phyloP scores from a whole-genome alignment of 2,329 filamentous ascomycete species.

The Helotiales sp. region DNA sequence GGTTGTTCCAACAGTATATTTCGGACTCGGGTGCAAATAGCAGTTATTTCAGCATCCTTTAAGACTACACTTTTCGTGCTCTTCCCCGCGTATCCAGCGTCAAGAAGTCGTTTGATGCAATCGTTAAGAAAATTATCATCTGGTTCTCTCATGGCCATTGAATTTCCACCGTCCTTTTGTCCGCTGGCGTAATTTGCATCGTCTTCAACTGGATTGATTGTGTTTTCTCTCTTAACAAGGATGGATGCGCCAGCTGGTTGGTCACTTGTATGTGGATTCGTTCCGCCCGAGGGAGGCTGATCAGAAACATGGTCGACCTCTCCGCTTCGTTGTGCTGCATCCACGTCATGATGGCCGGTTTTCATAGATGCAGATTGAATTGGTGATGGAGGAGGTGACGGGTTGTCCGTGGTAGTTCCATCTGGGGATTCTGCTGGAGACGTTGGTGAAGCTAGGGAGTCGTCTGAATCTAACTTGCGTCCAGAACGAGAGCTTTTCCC shows the following conservation, averaged over 20 bases:
- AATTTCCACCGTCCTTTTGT: too few species aligned
- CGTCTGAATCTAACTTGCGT: slow-evolving; percentile 43
- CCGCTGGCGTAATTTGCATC: slow-evolving; percentile 35
- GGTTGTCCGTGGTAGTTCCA: slow-evolving; percentile 48
- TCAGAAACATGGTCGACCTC: slow-evolving; percentile 96
- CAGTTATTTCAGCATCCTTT: slow-evolving; percentile 95
- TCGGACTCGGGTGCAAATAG: slow-evolving; percentile 85
- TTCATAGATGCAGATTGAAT: slow-evolving; percentile 75
- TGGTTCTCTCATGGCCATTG: slow-evolving; percentile 83
- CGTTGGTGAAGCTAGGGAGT: slow-evolving; percentile 32
- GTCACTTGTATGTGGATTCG: slow-evolving; percentile 55
- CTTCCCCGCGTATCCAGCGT: slow-evolving; percentile 94
- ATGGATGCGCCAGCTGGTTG: slow-evolving; percentile 86
- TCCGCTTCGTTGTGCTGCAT: slow-evolving; percentile 77
- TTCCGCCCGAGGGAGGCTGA: slow-evolving; percentile 71
- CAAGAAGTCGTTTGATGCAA: slow-evolving; percentile 91
- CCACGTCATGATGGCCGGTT: slow-evolving; percentile 73
- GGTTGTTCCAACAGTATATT: slow-evolving; percentile 92
- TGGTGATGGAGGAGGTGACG: slow-evolving; percentile 77
- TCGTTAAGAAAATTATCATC: slow-evolving; percentile 95
- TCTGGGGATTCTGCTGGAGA: slow-evolving; percentile 35
- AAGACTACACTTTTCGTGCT: slow-evolving; percentile 96
- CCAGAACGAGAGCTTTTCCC: slow-evolving; percentile 57
- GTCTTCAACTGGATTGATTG: slow-evolving; percentile 64
- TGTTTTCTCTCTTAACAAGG: slow-evolving; percentile 70